These are phyloP conservation scores for Trichothecium sympodiale DNA, from an alignment of 2,329 filamentous ascomycete genomes.

Conservation along the genomic window DNA sequence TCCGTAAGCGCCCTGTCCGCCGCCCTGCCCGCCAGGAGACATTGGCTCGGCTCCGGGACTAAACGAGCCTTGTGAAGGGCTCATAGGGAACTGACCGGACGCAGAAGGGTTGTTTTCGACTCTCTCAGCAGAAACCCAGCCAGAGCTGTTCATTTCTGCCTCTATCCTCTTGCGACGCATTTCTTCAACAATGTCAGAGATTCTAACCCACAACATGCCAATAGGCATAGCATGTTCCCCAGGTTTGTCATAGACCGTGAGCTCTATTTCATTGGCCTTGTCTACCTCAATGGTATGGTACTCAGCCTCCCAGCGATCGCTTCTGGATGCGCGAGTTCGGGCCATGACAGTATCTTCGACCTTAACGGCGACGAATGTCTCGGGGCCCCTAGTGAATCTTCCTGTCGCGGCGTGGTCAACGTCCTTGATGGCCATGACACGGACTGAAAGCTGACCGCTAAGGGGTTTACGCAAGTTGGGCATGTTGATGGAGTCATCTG, in stretches of 20 bases:
- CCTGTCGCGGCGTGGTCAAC: slow-evolving; percentile 85
- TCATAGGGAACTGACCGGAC: slow-evolving; percentile 49
- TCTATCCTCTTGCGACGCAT: slow-evolving; percentile 96
- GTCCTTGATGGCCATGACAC: slow-evolving; percentile 81
- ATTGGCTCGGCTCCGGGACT: slow-evolving; percentile 26
- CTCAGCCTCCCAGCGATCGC: slow-evolving; percentile 85
- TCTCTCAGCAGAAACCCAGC: slow-evolving; percentile 95
- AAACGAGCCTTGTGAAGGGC: slow-evolving; percentile 30
- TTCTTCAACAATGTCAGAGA: slow-evolving; percentile 95
- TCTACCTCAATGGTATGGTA: slow-evolving; percentile 88
- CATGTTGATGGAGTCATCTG: slow-evolving; percentile 93
- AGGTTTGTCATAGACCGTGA: slow-evolving; percentile 94
- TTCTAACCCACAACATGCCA: slow-evolving; percentile 88
- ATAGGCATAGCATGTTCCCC: slow-evolving; percentile 86
- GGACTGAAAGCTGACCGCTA: slow-evolving; percentile 77
- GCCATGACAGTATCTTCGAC: slow-evolving; percentile 91
- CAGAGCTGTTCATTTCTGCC: slow-evolving; percentile 84
- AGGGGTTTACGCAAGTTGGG: slow-evolving; percentile 94
- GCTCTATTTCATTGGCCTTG: slow-evolving; percentile 96
- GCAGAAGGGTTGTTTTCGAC: slow-evolving; percentile 53
- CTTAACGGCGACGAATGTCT: slow-evolving; percentile 93
- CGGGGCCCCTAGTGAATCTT: slow-evolving; percentile 78
- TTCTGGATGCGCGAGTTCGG: slow-evolving; percentile 73
- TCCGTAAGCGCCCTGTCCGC: slow-evolving; percentile 21
- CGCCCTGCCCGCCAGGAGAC: slow-evolving; percentile 27